Percentiles rank a stretch among this genome's conserved stretches.
Conservation (phyloP, 495 filamentous ascomycete species). For the Wilcoxina mikolae region DNA sequence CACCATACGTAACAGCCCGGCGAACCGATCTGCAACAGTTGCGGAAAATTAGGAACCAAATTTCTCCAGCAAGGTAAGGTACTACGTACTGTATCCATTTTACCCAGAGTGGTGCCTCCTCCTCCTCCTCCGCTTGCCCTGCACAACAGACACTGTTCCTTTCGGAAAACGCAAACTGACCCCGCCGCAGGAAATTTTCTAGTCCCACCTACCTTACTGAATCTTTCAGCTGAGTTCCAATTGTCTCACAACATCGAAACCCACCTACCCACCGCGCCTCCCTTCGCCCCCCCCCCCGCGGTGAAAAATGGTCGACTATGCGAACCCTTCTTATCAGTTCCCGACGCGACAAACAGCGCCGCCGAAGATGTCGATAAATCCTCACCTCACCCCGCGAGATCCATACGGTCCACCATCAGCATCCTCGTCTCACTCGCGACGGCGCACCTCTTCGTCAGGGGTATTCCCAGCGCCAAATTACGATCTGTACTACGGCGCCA, state of each 20-base stretch:
- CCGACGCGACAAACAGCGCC: conserved; percentile 14
- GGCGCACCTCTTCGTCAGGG: conserved; percentile 25
- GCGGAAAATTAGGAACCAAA: conserved; percentile 2
- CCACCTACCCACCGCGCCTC: too few species aligned
- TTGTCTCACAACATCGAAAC: neutral
- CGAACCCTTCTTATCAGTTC: conserved; percentile 22
- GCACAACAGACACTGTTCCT: too few species aligned
- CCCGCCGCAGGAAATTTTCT: neutral
- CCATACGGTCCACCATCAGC: conserved; percentile 16
- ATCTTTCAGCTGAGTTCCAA: neutral
- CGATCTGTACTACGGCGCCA: conserved; percentile 9
- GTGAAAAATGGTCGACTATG: conserved; percentile 22
- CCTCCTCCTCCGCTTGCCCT: too few species aligned
- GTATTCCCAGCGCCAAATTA: conserved; percentile 13
- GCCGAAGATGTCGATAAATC: conserved; percentile 17
- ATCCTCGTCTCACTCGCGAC: conserved; percentile 13
- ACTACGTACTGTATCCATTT: neutral
- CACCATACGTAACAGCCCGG: conserved; percentile 2
- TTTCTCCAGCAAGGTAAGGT: neutral
- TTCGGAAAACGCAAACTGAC: neutral
- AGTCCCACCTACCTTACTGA: neutral
- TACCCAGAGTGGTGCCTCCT: too few species aligned
- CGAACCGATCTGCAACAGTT: neutral
- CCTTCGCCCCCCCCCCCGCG: neutral
- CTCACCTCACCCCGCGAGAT: conserved; percentile 13